Percentiles rank a stretch among this genome's conserved stretches.
phyloP scores from a whole-genome alignment of 2,329 filamentous ascomycete species.

The Hawksworthiomyces lignivorus region DNA sequence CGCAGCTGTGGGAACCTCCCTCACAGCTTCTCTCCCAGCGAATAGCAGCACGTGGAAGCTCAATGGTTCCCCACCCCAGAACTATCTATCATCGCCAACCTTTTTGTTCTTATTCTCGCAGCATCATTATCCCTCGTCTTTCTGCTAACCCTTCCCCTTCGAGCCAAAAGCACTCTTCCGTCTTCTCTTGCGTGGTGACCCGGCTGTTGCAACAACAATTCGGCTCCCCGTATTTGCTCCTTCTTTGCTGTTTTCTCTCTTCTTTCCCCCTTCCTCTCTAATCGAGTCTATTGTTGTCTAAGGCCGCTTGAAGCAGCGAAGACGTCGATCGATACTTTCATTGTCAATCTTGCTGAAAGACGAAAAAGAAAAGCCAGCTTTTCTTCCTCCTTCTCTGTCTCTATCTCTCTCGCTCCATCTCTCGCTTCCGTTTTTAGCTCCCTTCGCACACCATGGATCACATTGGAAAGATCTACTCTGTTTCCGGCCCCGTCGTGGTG shows the following conservation, averaged over 20 bases:
- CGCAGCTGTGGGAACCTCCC: too few species aligned
- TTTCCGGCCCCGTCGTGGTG: constrained; percentile 68
- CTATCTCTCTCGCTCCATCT: background rate
- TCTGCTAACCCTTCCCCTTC: too few species aligned
- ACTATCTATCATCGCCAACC: background rate
- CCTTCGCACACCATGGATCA: constrained; percentile 12
- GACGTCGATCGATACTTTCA: too few species aligned
- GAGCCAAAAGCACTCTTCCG: background rate
- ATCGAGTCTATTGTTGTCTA: too few species aligned
- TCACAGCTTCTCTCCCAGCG: too few species aligned
- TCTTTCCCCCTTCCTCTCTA: background rate
- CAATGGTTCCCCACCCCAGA: constrained; percentile 7
- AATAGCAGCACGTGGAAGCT: constrained; percentile 14
- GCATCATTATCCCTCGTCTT: too few species aligned
- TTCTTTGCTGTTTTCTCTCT: background rate
- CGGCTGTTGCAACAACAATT: too few species aligned
- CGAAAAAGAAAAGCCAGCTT: too few species aligned
- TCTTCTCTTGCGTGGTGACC: too few species aligned
- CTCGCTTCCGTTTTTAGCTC: background rate
- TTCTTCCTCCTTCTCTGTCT: background rate
- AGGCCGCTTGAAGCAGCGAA: too few species aligned
- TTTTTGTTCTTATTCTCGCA: background rate
- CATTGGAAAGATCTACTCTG: constrained; percentile 20
- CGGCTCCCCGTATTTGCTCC: background rate
- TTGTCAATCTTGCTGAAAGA: too few species aligned